Evolutionary conservation across 768 basidiomycete species (phyloP).

Genomic region (Boletus sp.): DNA sequence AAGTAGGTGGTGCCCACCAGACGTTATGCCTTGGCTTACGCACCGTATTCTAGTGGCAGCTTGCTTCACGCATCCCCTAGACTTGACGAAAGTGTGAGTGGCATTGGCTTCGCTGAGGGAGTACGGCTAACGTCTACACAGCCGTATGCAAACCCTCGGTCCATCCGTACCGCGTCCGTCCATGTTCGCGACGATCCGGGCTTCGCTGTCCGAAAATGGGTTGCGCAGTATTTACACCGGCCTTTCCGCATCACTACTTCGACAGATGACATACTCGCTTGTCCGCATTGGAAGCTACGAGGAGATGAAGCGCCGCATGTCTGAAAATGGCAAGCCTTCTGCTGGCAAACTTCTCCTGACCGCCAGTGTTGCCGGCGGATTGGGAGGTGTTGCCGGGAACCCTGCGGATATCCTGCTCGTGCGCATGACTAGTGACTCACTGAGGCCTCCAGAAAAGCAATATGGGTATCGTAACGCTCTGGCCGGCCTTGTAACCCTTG

Average conservation of each 20-base stretch:
- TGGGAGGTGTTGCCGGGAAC: slow-evolving; percentile 84
- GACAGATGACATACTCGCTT: slow-evolving; percentile 91
- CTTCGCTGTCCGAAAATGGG: slow-evolving; percentile 65
- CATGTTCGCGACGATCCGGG: slow-evolving; percentile 59
- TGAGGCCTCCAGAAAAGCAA: slow-evolving; percentile 67
- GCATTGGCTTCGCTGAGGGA: not conserved
- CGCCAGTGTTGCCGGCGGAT: slow-evolving; percentile 69
- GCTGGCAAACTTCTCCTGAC: slow-evolving; percentile 55
- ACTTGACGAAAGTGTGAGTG: slow-evolving; percentile 80
- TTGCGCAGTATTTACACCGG: slow-evolving; percentile 77
- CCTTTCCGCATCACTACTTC: slow-evolving; percentile 74
- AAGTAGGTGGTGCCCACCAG: slow-evolving; percentile 39
- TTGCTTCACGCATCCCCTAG: slow-evolving; percentile 76
- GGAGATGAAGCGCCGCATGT: slow-evolving; percentile 59
- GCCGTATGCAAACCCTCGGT: slow-evolving; percentile 78
- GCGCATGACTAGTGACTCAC: slow-evolving; percentile 85
- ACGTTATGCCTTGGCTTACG: not conserved
- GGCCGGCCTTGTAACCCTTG: slow-evolving; percentile 61
- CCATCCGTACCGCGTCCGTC: slow-evolving; percentile 54
- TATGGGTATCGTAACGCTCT: slow-evolving; percentile 81
- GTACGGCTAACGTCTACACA: slow-evolving; percentile 25
- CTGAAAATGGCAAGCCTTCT: slow-evolving; percentile 49
- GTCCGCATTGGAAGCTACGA: slow-evolving; percentile 84
- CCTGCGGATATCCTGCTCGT: slow-evolving; percentile 75
- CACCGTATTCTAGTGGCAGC: slow-evolving; percentile 59